Conservation (phyloP, 495 filamentous ascomycete species). For the Tuber microsphaerosporum region DNA sequence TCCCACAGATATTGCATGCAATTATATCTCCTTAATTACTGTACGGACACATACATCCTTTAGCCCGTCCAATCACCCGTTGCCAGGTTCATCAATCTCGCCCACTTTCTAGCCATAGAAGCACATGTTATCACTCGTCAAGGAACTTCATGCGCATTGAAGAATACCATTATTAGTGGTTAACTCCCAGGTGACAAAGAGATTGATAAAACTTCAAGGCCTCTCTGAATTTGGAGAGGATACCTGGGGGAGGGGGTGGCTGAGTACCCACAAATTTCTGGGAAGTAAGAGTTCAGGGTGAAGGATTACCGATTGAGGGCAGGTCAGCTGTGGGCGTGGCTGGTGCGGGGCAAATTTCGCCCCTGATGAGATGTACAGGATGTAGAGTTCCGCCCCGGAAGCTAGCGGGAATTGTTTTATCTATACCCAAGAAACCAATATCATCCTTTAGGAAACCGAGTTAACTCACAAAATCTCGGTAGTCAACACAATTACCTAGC, state of each 20-base stretch:
- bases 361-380: not conserved
- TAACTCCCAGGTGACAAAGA: not conserved
- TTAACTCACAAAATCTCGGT: not conserved
- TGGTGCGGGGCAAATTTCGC: not conserved
- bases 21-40: not conserved
- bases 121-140: not conserved
- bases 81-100: not conserved
- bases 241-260: not conserved
- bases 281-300: not conserved
- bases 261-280: not conserved
- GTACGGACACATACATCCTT: not conserved
- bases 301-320: not conserved
- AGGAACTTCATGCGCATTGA: not conserved
- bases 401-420: not conserved
- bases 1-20: not conserved
- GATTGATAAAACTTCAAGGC: not conserved
- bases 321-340: not conserved
- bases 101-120: not conserved
- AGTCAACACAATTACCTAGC: not conserved
- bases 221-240: not conserved
- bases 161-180: not conserved
- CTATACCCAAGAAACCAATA: not conserved
- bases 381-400: not conserved
- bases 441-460: no score
- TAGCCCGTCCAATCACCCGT: not conserved